Conservation (phyloP, 1,284 basidiomycete species). For the Porodaedalea pini region DNA sequence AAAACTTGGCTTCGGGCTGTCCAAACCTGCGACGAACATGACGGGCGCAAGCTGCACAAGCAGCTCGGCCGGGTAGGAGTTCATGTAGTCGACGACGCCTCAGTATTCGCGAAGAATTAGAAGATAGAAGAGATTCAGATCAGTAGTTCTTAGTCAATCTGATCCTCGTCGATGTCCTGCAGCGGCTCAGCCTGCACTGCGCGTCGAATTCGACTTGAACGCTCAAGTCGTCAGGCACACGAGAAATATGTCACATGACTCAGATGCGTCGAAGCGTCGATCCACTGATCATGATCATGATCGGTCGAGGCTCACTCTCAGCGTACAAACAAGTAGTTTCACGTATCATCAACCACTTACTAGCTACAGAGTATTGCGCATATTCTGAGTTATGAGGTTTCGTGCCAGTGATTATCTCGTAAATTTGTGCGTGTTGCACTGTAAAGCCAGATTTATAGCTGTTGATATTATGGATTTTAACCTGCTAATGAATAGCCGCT, state of each 20-base stretch:
- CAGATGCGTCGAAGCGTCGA: background rate
- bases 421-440: no score
- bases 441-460: no score
- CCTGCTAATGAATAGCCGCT: no score
- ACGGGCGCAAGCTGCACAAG: conserved; percentile 83
- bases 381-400: no score
- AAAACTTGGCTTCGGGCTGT: conserved; percentile 1
- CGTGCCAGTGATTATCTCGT: no score
- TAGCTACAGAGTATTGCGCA: no score
- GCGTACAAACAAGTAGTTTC: no score
- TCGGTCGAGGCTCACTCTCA: no score
- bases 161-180: background rate
- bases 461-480: no score
- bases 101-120: background rate
- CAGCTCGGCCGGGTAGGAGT: conserved; percentile 84
- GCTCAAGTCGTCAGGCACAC: background rate
- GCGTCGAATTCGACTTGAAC: background rate
- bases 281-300: background rate
- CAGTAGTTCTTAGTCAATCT: background rate
- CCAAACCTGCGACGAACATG: conserved; percentile 88
- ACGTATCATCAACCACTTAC: no score
- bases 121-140: background rate
- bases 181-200: no score
- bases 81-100: conserved; percentile 71
- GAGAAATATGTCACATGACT: background rate